Evolutionary conservation across 345 rosid genomes (phyloP), one percentile per base, ranked within the genome.

Genomic region (Salix caprea): DNA sequence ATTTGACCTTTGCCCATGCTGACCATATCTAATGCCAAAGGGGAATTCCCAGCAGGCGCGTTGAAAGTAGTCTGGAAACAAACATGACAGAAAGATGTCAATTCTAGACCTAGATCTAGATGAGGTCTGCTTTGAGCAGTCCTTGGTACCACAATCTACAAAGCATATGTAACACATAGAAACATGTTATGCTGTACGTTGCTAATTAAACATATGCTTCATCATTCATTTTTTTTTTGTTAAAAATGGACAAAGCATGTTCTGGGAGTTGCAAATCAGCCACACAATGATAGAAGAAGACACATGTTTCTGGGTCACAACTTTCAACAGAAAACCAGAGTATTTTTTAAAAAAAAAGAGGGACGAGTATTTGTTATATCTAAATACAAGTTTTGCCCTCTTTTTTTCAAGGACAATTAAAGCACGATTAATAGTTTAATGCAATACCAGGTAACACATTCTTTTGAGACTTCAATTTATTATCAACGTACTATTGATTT

Each of bases 1-100:
- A 90, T 82, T 78, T 96, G 97, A 56, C 99, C 99, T 87, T 96
- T 96, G n/a, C 98, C 92, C 99, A 96, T 96, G 77, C 94, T 91
- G 71, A 81, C 84, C 98, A 96, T 91, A 78, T 96, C 98, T 62
- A 96, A 80, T 80, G 97, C 98, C 88, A 96, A 74, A 0, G 98
- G 99, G 1, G 92, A 74, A 75, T 86, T 80, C 60, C 99, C 99
- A 26, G 89, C 88, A 9, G 98, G 99, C 75, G 97, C 97, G 78
- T 84, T 86, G 89, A 96, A 96, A 15, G 86, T 87, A 19, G 98
- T 91, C 99, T 96, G 85, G 52, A 60, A 83, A 74, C 68, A 70
- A 79, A 16, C 14, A 42, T 42, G 52, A 37, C 23, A 77, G 24
- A 81, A 37, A 8, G 14, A 67, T 15, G 83, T 80, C 73, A 80